Conservation (phyloP, 768 basidiomycete genomes). For the Suillus variegatus region DNA sequence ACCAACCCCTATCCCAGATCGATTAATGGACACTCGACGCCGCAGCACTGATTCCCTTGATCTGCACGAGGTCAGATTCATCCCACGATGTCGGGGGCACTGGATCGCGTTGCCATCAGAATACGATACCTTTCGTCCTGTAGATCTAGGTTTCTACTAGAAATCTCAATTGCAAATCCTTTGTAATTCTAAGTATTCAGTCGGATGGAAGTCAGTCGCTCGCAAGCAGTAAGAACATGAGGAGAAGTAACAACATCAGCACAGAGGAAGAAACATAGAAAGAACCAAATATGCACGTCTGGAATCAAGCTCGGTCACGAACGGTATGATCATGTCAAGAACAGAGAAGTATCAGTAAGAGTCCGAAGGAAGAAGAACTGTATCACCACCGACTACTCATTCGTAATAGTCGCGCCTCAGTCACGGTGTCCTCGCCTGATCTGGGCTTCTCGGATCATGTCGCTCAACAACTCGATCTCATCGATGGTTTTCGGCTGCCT, state of each 20-base stretch:
- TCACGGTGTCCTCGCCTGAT: neutral
- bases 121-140: neutral
- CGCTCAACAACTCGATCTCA: conserved; percentile 26
- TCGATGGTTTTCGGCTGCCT: conserved; percentile 27
- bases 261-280: neutral
- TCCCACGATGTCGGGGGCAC: neutral
- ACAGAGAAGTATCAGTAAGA: too few species aligned
- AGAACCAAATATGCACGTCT: too few species aligned
- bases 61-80: neutral
- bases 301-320: too few species aligned
- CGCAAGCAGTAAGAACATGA: neutral
- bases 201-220: neutral
- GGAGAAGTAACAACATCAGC: neutral
- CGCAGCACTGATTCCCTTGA: neutral
- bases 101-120: neutral
- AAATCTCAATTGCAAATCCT: neutral
- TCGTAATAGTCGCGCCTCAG: neutral
- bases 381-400: neutral
- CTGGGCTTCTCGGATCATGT: conserved; percentile 2
- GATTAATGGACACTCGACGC: neutral
- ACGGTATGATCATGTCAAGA: too few species aligned
- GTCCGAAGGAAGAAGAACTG: neutral
- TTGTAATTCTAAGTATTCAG: neutral
- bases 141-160: neutral
- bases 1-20: neutral